Conservation (phyloP, 2,329 filamentous ascomycete species). For the Pseudonectria buxi region DNA sequence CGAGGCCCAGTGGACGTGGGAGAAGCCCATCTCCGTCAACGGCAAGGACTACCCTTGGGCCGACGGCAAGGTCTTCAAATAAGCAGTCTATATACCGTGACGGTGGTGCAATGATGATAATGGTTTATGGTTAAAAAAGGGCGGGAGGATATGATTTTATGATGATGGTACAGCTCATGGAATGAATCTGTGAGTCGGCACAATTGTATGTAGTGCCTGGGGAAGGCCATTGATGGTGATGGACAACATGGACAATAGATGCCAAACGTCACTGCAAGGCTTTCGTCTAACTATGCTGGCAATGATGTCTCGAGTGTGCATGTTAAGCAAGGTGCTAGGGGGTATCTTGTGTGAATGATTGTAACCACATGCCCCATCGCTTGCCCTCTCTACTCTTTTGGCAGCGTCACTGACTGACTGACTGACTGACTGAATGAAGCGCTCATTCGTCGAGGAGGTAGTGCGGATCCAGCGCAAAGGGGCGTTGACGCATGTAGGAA, state of each 20-base stretch:
- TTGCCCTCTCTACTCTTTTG: no score
- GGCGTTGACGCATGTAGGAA: slow-evolving; percentile 46
- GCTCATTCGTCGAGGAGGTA: slow-evolving; percentile 14
- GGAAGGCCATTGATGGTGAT: slow-evolving; percentile 12
- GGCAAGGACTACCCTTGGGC: slow-evolving; percentile 87
- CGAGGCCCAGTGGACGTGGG: slow-evolving; percentile 86
- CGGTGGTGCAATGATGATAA: slow-evolving; percentile 23
- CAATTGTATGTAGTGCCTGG: slow-evolving; percentile 13
- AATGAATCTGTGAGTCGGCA: slow-evolving; percentile 14
- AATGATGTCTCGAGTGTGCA: no score
- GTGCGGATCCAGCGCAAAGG: slow-evolving; percentile 37
- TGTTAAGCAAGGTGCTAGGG: no score
- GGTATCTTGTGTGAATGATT: background rate
- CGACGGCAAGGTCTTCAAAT: slow-evolving; percentile 99
- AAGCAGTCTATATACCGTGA: slow-evolving; percentile 35
- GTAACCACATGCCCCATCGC: slow-evolving; percentile 9
- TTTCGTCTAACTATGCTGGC: background rate
- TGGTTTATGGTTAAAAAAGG: slow-evolving; percentile 27
- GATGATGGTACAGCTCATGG: slow-evolving; percentile 20
- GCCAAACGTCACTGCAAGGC: slow-evolving; percentile 8
- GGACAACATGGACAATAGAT: slow-evolving; percentile 14
- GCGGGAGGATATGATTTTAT: slow-evolving; percentile 22
- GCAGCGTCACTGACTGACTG: no score
- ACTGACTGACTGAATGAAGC: no score
- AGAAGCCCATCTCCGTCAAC: slow-evolving; percentile 69